These are phyloP conservation scores for Paspalum vaginatum DNA, from an alignment of 176 grass and related monocot species.

Conservation along the genomic window DNA sequence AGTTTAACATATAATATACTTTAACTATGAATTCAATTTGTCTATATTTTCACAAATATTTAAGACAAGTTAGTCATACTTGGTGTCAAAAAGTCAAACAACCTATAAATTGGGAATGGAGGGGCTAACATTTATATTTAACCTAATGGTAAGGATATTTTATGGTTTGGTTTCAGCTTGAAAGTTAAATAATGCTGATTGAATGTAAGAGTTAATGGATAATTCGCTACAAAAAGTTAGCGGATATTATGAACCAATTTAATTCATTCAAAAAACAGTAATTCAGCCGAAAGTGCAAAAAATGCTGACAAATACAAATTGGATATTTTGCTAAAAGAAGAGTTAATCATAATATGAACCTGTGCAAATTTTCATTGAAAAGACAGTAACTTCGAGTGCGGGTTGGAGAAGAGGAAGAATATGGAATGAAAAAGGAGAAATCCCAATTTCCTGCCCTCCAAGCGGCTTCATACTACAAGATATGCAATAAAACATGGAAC, in stretches of 20 bases:
- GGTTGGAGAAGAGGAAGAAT: constrained; percentile 46
- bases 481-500: constrained; percentile 24
- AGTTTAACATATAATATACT: no score
- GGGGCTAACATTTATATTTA: background rate
- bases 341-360: constrained; percentile 52
- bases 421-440: constrained; percentile 76
- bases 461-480: constrained; percentile 86
- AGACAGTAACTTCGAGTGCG: constrained; percentile 47
- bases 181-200: background rate
- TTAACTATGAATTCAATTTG: no score
- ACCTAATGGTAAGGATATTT: background rate
- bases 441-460: constrained; percentile 99
- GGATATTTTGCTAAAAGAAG: no score
- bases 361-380: constrained; percentile 94
- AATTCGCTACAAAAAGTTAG: background rate
- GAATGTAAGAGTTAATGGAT: background rate
- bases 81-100: no score
- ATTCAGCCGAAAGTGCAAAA: background rate
- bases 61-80: no score
- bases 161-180: background rate
- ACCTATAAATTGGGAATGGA: no score
- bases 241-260: no score
- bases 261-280: background rate
- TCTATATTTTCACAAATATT: no score
- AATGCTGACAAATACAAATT: constrained; percentile 1